These are phyloP conservation scores for Chalaropsis ovoidea DNA, from an alignment of 2,329 filamentous ascomycete genomes.

Conservation along the genomic window DNA sequence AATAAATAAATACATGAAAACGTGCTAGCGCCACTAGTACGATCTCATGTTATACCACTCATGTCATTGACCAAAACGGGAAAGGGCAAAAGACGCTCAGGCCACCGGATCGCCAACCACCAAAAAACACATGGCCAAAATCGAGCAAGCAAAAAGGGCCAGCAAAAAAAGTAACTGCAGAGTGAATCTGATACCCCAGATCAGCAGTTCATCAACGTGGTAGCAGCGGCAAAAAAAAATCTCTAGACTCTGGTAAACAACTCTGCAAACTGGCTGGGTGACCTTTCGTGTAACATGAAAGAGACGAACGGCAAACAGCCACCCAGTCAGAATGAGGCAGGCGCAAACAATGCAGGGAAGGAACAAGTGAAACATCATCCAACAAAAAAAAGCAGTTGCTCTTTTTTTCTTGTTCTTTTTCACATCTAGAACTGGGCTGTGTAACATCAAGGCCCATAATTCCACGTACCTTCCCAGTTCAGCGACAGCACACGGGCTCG, in stretches of 20 bases:
- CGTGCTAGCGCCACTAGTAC: neutral
- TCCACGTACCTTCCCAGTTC: neutral
- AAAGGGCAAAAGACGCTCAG: neutral
- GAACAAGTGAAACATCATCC: neutral
- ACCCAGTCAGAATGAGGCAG: neutral
- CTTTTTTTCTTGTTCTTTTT: neutral
- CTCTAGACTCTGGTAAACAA: too few relatives aligned
- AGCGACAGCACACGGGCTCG: neutral
- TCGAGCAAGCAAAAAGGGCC: neutral
- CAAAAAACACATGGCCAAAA: neutral
- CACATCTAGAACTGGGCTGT: neutral
- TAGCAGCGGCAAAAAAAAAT: neutral
- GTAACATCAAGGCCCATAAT: neutral
- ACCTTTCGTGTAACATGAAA: neutral
- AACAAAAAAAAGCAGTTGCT: neutral
- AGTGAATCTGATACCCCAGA: too few relatives aligned
- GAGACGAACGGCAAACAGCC: slow-evolving; percentile 8
- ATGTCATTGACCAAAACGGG: slow-evolving; percentile 4
- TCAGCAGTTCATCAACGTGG: too few relatives aligned
- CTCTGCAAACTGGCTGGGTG: neutral
- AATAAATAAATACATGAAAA: too few relatives aligned
- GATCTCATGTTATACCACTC: neutral
- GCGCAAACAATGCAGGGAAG: neutral
- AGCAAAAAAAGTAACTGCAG: neutral
- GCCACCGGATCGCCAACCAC: neutral